Evolutionary conservation across 2,329 filamentous ascomycete genomes (phyloP), one percentile per base, ranked within the genome.

Genomic region (Aspergillus pseudonomiae): DNA sequence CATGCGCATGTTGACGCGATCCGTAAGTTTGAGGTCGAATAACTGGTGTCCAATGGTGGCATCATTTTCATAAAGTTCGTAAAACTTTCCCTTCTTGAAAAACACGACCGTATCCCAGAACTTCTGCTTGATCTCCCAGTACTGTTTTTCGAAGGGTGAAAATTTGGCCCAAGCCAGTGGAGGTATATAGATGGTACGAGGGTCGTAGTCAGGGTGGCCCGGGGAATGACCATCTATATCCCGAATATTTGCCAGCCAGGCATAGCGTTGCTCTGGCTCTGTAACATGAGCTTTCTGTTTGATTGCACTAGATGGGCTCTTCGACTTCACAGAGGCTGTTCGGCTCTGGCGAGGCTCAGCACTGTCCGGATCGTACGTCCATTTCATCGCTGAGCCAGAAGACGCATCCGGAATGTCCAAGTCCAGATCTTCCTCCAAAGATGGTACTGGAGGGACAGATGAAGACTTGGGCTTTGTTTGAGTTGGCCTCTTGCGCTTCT

Each of bases 11-110:
- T 99, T 99, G 76, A 99, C 95, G 60, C 95, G 88, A 72, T 99
- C 95, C 0, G 95, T 99, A 75, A 99, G 89, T 81, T 99, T 99
- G 62, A 99, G 85, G 77, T 99, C 95, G 71, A 99, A 99, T 19
- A 97, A 84, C 76, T 98, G 95, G 75, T 99, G 94, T 5, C 95
- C 95, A 61, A 98, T 90, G 0, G 94, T 97, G 6, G 95, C 95
- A 78, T 99, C 95, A 65, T 97, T 97, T 77, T 99, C 95, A 74
- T 98, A 99, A 0, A 99, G 85, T 76, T 99, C 95, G 75, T 97
- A 99, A 79, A 99, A 99, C 73, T 99, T 99, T 73, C 95, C 95
- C 83, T 99, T 99, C 80, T 98, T 99, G 88, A 99, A 99, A 80
- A 99, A 99, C 19, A 99, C 94, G 53, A 99, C 90, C 0, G 94